A percentile compares a stretch with the other conserved stretches of the same genome.
Evolutionary conservation across 2,329 filamentous ascomycete genomes (phyloP).

Genomic region (Trichoderma breve): DNA sequence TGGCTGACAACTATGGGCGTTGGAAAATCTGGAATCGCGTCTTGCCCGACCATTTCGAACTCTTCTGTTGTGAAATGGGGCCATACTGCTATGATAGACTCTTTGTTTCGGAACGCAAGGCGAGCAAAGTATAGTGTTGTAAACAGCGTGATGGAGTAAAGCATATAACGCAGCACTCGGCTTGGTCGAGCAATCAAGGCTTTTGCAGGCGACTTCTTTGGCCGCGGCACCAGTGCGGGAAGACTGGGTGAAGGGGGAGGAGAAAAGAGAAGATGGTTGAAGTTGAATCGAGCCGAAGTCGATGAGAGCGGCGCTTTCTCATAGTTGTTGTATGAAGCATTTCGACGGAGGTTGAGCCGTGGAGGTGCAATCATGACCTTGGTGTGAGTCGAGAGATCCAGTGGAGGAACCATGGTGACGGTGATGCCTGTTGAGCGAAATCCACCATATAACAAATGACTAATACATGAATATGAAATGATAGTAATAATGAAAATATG

Average conservation of each 20-base stretch:
- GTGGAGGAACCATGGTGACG: constrained; percentile 48
- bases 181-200: constrained; percentile 49
- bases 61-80: constrained; percentile 45
- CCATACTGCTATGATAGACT: constrained; percentile 32
- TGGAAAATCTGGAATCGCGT: constrained; percentile 66
- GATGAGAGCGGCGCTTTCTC: constrained; percentile 55
- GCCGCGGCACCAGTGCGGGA: constrained; percentile 64
- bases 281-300: constrained; percentile 61
- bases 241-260: constrained; percentile 69
- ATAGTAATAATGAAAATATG: not conserved
- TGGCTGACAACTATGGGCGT: constrained; percentile 71
- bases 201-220: constrained; percentile 59
- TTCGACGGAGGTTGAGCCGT: constrained; percentile 57
- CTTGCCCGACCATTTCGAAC: constrained; percentile 66
- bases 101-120: constrained; percentile 30
- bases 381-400: constrained; percentile 47
- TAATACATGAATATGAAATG: not conserved
- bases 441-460: not conserved
- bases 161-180: constrained; percentile 54
- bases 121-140: constrained; percentile 50
- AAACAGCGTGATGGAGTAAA: constrained; percentile 52
- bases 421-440: constrained; percentile 13
- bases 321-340: constrained; percentile 54
- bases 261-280: constrained; percentile 66
- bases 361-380: constrained; percentile 55